Percentiles rank a stretch among this genome's conserved stretches.
Conservation (phyloP, 495 filamentous ascomycete genomes). For the Copromyces sp. region DNA sequence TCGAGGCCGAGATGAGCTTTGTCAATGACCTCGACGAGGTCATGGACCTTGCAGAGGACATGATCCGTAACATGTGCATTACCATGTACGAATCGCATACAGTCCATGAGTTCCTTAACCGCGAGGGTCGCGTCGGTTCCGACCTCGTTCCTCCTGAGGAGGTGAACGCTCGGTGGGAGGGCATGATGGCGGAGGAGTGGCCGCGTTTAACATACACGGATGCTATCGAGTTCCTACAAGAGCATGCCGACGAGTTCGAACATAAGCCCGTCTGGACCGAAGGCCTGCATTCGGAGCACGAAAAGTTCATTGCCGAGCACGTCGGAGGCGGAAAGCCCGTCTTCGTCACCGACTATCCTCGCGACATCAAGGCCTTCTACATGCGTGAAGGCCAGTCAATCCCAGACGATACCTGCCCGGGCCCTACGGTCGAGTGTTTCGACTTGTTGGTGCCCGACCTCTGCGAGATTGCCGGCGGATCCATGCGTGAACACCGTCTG, state of each 20-base stretch:
- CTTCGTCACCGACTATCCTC: slow-evolving; percentile 90
- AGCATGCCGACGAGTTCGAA: slow-evolving; percentile 54
- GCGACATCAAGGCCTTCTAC: slow-evolving; percentile 85
- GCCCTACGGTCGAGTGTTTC: slow-evolving; percentile 78
- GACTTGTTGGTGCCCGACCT: slow-evolving; percentile 85
- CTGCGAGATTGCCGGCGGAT: slow-evolving; percentile 86
- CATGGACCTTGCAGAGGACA: slow-evolving; percentile 68
- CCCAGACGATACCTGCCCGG: slow-evolving; percentile 7
- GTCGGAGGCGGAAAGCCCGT: slow-evolving; percentile 63
- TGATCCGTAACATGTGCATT: slow-evolving; percentile 54
- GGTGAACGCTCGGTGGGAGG: slow-evolving; percentile 60
- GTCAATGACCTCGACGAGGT: slow-evolving; percentile 56
- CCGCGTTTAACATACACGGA: slow-evolving; percentile 76
- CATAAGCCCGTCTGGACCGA: slow-evolving; percentile 57
- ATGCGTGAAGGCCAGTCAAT: slow-evolving; percentile 55
- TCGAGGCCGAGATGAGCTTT: slow-evolving; percentile 83
- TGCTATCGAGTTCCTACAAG: slow-evolving; percentile 57
- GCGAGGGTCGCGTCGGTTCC: slow-evolving; percentile 19
- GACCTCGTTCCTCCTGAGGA: slow-evolving; percentile 28
- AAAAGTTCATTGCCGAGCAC: slow-evolving; percentile 69
- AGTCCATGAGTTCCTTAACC: slow-evolving; percentile 46
- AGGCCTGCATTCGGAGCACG: slow-evolving; percentile 85
- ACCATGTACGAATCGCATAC: slow-evolving; percentile 44
- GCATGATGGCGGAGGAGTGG: slow-evolving; percentile 54
- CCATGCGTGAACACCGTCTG: slow-evolving; percentile 82